Conservation (phyloP, 805 yeast genomes). For the Jamesozyma spencerorum region DNA sequence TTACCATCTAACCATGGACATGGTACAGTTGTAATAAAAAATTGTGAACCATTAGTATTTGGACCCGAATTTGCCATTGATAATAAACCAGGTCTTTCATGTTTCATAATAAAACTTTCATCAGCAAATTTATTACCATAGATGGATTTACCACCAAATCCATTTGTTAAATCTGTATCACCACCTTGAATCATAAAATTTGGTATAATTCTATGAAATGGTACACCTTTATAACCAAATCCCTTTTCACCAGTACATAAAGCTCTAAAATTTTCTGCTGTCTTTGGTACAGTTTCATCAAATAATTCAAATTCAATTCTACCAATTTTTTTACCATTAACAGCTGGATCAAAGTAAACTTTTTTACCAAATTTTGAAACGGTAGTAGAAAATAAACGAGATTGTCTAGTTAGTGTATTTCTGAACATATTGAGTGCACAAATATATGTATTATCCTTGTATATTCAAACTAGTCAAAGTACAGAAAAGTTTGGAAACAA, state of each 20-base stretch:
- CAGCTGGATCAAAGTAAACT: conserved; percentile 49
- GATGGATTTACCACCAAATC: conserved; percentile 88
- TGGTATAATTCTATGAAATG: conserved; percentile 91
- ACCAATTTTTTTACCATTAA: conserved; percentile 39
- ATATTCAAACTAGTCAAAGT: neutral
- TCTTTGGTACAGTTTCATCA: conserved; percentile 52
- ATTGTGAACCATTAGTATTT: conserved; percentile 87
- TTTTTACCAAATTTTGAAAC: conserved; percentile 40
- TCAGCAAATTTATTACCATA: conserved; percentile 58
- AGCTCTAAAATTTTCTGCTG: conserved; percentile 74
- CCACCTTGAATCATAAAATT: conserved; percentile 96
- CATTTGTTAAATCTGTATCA: conserved; percentile 78
- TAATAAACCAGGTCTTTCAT: conserved; percentile 70
- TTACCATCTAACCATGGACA: conserved; percentile 73
- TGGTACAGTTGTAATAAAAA: conserved; percentile 75
- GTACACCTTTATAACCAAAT: conserved; percentile 72
- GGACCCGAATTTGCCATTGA: conserved; percentile 94
- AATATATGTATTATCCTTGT: no score
- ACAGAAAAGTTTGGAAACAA: no score
- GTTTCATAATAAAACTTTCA: conserved; percentile 60
- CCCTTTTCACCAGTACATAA: conserved; percentile 85
- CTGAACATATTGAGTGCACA: conserved; percentile 16
- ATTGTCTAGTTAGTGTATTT: conserved; percentile 15
- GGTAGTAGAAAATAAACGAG: conserved; percentile 45
- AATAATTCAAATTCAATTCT: conserved; percentile 31